Base-by-base conservation (phyloP, 228 moss, liverwort and hornwort genomes). In the Sphagnum fallax region DNA sequence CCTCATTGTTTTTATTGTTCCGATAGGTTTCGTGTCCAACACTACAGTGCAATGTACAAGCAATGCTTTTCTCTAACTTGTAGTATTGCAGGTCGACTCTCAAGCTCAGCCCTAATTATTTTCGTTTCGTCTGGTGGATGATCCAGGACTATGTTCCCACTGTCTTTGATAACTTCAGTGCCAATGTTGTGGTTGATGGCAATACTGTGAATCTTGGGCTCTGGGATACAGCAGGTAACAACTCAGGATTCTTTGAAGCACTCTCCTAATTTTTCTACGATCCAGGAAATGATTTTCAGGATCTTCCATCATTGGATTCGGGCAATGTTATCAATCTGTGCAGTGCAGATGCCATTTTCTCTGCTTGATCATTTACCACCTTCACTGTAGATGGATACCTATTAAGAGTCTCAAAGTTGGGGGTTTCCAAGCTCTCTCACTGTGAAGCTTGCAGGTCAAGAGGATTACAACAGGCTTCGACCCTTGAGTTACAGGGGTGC, bases 151-250 rank as follows among this genome's bases (percentile, higher is more conserved):
- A 98, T 48, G 98, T 98, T 12, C 98, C 98, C 52, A 98, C 98
- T 4, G 98, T 98, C 76, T 98, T 98, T 69, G 98, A 98, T 80
- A 98, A 98, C 90, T 98, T 98, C 89, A 98, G 98, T 76, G 98
- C 98, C 63, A 98, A 98, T 73, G 98, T 98, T 70, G 98, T 98
- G 64, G 98, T 98, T 53, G 98, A 98, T 69, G 98, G 98, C 65
- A 98, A 98, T 77, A 98, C 98, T 47, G 98, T 98, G 66, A 98
- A 98, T 71, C 93, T 98, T 60, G 98, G 98, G 63, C 84, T 98
- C 5, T 98, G 98, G 98, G 98, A 98, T 84, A 98, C 98, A 52
- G 98, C 98, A 84, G 98, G 98, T 98, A 78, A 80, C 32, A 32
- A 32, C 32, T 32, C 32, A 32, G 32, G 32, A 32, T 32, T 32